Base-by-base conservation (phyloP, 73 alveolate genomes). In the Paramecium caudatum region DNA sequence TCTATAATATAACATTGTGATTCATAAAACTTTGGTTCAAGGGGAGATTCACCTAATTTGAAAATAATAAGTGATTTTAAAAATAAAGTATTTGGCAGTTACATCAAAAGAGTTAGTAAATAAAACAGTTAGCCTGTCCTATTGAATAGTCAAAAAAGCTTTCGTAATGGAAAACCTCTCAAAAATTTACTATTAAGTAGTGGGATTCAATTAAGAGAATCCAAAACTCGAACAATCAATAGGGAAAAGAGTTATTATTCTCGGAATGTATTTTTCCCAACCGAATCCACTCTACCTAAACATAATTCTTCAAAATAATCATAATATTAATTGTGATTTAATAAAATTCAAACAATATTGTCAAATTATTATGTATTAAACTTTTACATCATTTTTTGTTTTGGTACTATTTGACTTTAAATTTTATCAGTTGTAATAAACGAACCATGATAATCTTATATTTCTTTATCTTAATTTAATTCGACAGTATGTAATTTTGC, bases 11-110 rank as follows among this genome's bases (percentile, higher is more conserved):
- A 55, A 55, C 23, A 23, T 27, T 55, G 80, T 10, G 80, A 55
- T 55, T 27, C 80, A 27, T 37, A 55, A 55, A 55, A 55, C 30
- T 55, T 55, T 5, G 30, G n/a, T 27, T 55, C 80, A 27, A 6
- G 80, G 1, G 80, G 30, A 55, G 80, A 55, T 27, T 55, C 80
- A 0, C 80, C 80, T 9, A 55, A 55, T 55, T 55, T 55, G 9
- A 55, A 55, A 55, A 27, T 43, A 7, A 55, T 55, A 9, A 2
- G 46, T 0, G 80, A 55, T 55, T 55, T 55, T 43, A 55, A 55
- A 55, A 55, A 55, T 27, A 55, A 55, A 55, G 30, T 55, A 55
- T 55, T 55, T 55, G 80, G 80, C 23, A 55, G 30, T 55, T 55
- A 55, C 3, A 4, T 55, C 2, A 55, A 55, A 10, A 55, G 80